Evolutionary conservation across 768 basidiomycete species (phyloP).

Genomic region (Candolleomyces aberdarensis): DNA sequence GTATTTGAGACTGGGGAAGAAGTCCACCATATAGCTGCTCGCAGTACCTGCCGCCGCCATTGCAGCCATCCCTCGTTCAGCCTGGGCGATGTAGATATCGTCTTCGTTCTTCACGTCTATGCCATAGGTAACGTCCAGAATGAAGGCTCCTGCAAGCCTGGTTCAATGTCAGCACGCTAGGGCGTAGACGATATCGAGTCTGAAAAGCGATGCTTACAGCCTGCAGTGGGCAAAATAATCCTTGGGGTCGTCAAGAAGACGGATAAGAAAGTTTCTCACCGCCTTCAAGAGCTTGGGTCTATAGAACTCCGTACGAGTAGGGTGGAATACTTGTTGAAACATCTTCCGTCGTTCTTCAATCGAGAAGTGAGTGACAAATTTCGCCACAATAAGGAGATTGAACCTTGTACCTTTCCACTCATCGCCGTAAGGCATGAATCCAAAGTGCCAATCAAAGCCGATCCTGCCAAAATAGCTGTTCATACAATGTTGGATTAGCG

Average conservation of each 20-base stretch:
- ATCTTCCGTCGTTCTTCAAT: background rate
- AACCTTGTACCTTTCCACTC: background rate
- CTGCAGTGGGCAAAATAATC: background rate
- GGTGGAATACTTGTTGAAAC: background rate
- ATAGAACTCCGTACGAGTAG: background rate
- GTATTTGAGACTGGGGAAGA: constrained; percentile 31
- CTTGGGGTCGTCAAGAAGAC: background rate
- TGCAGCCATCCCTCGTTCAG: constrained; percentile 14
- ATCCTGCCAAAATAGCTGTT: background rate
- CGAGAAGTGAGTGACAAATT: background rate
- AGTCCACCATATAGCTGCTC: constrained; percentile 29
- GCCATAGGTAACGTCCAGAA: constrained; percentile 11
- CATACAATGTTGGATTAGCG: background rate
- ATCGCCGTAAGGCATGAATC: background rate
- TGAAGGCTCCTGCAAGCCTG: background rate
- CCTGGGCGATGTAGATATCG: constrained; percentile 18
- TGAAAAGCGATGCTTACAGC: background rate
- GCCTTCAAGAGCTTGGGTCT: background rate
- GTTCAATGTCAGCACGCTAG: background rate
- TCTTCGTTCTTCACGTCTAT: background rate
- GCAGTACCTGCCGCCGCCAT: constrained; percentile 18
- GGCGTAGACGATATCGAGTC: background rate
- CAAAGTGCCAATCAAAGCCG: constrained; percentile 1
- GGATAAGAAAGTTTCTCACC: background rate
- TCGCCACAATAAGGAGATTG: background rate